phyloP scores from a whole-genome alignment of 2,329 filamentous ascomycete genomes.

The Colletotrichum sp. region DNA sequence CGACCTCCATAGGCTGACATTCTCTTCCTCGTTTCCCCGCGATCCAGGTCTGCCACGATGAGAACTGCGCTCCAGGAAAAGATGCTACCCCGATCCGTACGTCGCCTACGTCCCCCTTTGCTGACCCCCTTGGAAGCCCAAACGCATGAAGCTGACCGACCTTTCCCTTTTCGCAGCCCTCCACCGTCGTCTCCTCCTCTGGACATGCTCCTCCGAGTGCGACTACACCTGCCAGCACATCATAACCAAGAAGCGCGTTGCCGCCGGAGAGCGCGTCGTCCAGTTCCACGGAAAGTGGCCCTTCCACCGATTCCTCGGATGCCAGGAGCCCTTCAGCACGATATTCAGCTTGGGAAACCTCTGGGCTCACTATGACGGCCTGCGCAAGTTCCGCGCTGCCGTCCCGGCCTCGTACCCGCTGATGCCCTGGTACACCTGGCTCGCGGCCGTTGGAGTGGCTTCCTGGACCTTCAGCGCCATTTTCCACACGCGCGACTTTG shows the following conservation, averaged over 20 bases:
- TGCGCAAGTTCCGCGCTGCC: conserved; percentile 69
- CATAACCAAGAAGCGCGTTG: conserved; percentile 74
- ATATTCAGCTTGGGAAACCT: conserved; percentile 94
- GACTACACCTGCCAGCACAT: conserved; percentile 98
- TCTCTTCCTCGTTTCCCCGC: background rate
- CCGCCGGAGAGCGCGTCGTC: conserved; percentile 70
- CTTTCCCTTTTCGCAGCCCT: conserved; percentile 61
- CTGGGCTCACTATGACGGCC: conserved; percentile 80
- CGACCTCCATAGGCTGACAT: background rate
- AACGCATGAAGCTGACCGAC: conserved; percentile 2
- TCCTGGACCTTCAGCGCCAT: conserved; percentile 90
- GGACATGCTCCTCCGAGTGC: conserved; percentile 93
- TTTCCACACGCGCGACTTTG: conserved; percentile 91
- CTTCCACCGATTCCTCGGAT: conserved; percentile 86
- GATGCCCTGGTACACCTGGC: conserved; percentile 78
- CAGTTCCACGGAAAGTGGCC: conserved; percentile 99
- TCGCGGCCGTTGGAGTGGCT: conserved; percentile 81
- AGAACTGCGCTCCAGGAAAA: conserved; percentile 77
- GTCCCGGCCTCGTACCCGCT: conserved; percentile 79
- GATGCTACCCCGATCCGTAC: conserved; percentile 71
- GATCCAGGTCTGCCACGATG: conserved; percentile 73
- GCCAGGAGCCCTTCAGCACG: conserved; percentile 94
- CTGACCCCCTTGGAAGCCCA: background rate
- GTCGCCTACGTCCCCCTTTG: conserved; percentile 32
- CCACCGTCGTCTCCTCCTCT: conserved; percentile 84